phyloP scores from a whole-genome alignment of 768 basidiomycete species.

The Termitomyces sp. region DNA sequence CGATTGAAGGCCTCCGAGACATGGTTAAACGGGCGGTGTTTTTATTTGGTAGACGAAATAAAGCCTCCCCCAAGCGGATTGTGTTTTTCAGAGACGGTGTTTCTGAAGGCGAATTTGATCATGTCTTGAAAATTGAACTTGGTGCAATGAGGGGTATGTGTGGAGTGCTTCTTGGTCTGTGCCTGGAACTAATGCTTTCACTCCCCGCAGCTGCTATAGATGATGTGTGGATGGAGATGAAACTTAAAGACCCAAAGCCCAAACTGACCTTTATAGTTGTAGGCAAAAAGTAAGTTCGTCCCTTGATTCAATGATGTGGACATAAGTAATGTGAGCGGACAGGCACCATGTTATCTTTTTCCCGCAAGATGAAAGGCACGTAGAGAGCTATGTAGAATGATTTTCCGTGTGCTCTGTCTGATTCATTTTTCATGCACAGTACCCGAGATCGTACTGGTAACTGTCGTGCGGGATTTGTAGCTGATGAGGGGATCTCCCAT shows the following conservation, averaged over 20 bases:
- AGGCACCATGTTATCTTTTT: conserved; percentile 49
- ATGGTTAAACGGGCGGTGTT: conserved; percentile 31
- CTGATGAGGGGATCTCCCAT: conserved; percentile 48
- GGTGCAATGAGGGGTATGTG: conserved; percentile 14
- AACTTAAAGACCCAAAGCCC: conserved; percentile 28
- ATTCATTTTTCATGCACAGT: conserved; percentile 16
- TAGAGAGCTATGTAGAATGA: neutral
- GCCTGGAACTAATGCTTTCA: neutral
- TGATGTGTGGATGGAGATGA: conserved; percentile 30
- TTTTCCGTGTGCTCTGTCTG: conserved; percentile 1
- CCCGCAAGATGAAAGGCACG: conserved; percentile 36
- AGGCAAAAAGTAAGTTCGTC: conserved; percentile 39
- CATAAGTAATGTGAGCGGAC: neutral
- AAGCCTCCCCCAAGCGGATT: conserved; percentile 9
- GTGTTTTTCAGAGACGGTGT: conserved; percentile 29
- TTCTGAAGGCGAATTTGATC: conserved; percentile 29
- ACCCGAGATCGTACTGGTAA: conserved; percentile 58
- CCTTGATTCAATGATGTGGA: neutral
- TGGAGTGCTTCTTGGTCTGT: neutral
- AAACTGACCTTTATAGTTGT: conserved; percentile 60
- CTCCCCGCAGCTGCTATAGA: conserved; percentile 31
- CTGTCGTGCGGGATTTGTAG: conserved; percentile 51
- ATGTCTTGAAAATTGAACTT: conserved; percentile 19
- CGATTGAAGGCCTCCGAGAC: conserved; percentile 39
- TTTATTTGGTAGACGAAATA: conserved; percentile 13